Percentiles rank a stretch among this genome's conserved stretches.
These are phyloP conservation scores for Ganoderma lucidum DNA, from an alignment of 1,284 basidiomycete species.

Conservation along the genomic window DNA sequence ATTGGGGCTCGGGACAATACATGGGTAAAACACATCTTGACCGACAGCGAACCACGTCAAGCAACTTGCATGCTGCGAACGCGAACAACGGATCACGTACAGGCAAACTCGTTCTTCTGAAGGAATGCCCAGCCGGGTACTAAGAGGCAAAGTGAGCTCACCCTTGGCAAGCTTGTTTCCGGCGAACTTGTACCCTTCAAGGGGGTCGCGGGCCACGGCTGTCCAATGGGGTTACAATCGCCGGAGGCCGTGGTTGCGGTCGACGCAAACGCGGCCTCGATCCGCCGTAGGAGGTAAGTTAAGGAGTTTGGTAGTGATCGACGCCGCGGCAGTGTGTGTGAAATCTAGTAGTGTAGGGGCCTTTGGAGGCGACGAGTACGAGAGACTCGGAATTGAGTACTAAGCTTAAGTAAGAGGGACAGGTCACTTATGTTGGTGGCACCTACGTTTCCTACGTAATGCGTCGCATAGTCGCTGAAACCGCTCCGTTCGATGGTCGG, in stretches of 20 bases:
- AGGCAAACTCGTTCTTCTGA: not conserved
- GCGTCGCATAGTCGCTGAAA: not conserved
- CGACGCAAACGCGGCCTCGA: not conserved
- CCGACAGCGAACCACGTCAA: not conserved
- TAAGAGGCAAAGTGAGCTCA: not conserved
- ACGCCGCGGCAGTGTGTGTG: not conserved
- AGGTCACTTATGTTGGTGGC: not conserved
- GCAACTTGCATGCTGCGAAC: not conserved
- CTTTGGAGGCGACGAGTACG: not conserved
- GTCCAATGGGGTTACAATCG: not conserved
- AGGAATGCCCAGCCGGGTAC: not conserved
- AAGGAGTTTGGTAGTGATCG: not conserved
- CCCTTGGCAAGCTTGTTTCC: not conserved
- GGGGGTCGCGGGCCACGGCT: not conserved
- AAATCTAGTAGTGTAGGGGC: not conserved
- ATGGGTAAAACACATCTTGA: not conserved
- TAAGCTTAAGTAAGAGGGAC: not conserved
- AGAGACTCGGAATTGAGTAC: not conserved
- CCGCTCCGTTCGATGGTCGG: not conserved
- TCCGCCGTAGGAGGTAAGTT: not conserved
- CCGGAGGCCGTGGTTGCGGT: not conserved
- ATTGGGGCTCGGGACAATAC: not conserved
- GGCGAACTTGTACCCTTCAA: not conserved
- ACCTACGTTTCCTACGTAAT: not conserved
- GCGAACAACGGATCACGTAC: not conserved